Evolutionary conservation across 805 yeast species (phyloP), one percentile per base, ranked within the genome.

Genomic region (Helenozyma baotianmanensis): DNA sequence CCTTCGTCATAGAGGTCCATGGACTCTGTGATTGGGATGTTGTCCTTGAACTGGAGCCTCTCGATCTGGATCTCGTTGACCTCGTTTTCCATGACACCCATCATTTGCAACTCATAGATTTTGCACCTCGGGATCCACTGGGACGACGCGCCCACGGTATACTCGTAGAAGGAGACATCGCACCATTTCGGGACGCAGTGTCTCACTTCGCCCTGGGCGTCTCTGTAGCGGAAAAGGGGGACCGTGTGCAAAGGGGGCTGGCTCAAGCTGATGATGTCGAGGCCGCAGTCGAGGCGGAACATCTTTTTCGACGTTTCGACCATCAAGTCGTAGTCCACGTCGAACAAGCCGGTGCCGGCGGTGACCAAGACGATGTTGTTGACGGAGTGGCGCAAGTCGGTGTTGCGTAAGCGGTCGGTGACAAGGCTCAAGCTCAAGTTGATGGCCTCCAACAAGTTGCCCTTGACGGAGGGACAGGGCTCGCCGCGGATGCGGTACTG

Each of bases 1-100:
- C 64, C 64, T 2, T 62, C 54, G 48, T 90, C 97, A 48, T 85
- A 84, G 2, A 60, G 62, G 19, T 74, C 75, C 82, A 86, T 84
- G 5, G 79, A 70, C 23, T 77, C 81, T 1, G 69, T 44, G 23
- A 80, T 64, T 0, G 80, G 64, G 30, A 53, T 54, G 4, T 61
- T 52, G 16, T 42, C 51, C 36, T 27, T 50, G 30, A 40, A 56
- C 9, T 64, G 69, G 31, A 88, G 59, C 31, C 80, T 71, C 12
- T 78, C 80, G 9, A 89, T 73, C 7, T 78, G 74, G 6, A 82
- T 74, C 9, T 82, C 76, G 43, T 79, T 77, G 36, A 80, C 65
- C 50, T 92, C 96, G 47, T 85, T 86, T 49, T 90, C 97, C 81
- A 90, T 87, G 6, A 92, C 74, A 0, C 97, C 97, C 94, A 90